Conservation (phyloP, 2,329 filamentous ascomycete genomes). For the Monilinia fructicola region DNA sequence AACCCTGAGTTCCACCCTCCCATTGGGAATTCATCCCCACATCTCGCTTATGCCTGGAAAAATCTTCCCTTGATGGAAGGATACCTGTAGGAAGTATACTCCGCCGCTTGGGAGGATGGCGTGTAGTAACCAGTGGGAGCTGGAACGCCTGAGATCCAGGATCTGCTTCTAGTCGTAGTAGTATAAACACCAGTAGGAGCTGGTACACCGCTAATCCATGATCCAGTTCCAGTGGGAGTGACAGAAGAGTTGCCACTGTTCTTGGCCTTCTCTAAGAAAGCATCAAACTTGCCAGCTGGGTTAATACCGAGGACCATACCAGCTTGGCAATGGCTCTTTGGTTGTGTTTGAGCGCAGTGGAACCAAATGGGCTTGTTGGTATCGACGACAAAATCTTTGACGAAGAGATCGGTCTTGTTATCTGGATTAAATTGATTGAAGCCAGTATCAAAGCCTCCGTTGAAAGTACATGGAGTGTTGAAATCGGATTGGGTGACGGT, state of each 20-base stretch:
- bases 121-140: not conserved
- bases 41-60: not conserved
- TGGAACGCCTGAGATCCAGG: not conserved
- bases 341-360: conserved; percentile 1
- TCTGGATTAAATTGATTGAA: conserved; percentile 15
- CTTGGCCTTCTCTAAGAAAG: conserved; percentile 5
- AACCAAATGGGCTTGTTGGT: conserved; percentile 5
- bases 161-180: not conserved
- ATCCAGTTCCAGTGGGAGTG: not conserved
- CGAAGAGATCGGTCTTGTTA: not conserved
- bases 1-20: not conserved
- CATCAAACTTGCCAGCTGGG: not conserved
- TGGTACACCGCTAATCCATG: not conserved
- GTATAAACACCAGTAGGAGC: not conserved
- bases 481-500: conserved; percentile 71
- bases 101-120: not conserved
- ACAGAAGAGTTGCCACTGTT: not conserved
- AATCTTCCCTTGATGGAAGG: conserved; percentile 8
- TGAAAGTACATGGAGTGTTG: conserved; percentile 58
- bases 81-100: conserved; percentile 2
- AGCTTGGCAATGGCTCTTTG: not conserved
- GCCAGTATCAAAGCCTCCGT: conserved; percentile 64
- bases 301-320: conserved; percentile 20
- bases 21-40: accelerated
- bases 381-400: not conserved